Evolutionary conservation across 495 filamentous ascomycete genomes (phyloP).

Genomic region (Opeltia flavorubescens): DNA sequence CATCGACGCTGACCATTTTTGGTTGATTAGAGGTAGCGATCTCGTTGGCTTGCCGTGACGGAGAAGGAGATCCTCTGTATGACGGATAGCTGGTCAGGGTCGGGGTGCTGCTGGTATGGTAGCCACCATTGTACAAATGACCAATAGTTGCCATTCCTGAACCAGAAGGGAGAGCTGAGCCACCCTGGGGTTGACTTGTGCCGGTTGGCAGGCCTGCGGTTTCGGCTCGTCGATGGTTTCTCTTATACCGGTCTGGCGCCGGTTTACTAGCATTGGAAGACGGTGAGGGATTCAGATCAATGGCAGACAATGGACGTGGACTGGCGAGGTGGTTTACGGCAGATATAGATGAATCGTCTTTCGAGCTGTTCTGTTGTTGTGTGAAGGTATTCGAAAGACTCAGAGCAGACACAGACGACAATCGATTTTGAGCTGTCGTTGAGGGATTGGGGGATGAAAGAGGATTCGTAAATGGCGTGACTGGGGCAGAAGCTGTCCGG

Average conservation of each 20-base stretch:
- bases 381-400: slow-evolving; percentile 21
- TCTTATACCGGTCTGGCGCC: slow-evolving; percentile 54
- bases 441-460: slow-evolving; percentile 28
- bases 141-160: slow-evolving; percentile 26
- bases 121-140: slow-evolving; percentile 25
- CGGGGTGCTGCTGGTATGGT: slow-evolving; percentile 18
- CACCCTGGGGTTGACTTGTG: slow-evolving; percentile 7
- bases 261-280: slow-evolving; percentile 33
- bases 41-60: slow-evolving; percentile 2
- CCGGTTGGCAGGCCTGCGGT: slow-evolving; percentile 15
- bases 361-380: slow-evolving; percentile 24
- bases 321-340: slow-evolving; percentile 25
- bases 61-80: slow-evolving; percentile 11
- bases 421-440: slow-evolving; percentile 48
- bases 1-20: slow-evolving; percentile 30
- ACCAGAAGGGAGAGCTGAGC: slow-evolving; percentile 28
- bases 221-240: slow-evolving; percentile 38
- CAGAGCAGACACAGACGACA: slow-evolving; percentile 38
- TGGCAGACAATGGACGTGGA: slow-evolving; percentile 36
- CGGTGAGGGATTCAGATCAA: slow-evolving; percentile 35
- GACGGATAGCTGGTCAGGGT: slow-evolving; percentile 15
- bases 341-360: slow-evolving; percentile 35
- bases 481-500: slow-evolving; percentile 51
- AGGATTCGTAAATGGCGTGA: slow-evolving; percentile 32
- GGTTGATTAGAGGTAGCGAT: slow-evolving; percentile 4